Evolutionary conservation across 208 protist species (phyloP).

Genomic region (Acanthamoeba divionensis): DNA sequence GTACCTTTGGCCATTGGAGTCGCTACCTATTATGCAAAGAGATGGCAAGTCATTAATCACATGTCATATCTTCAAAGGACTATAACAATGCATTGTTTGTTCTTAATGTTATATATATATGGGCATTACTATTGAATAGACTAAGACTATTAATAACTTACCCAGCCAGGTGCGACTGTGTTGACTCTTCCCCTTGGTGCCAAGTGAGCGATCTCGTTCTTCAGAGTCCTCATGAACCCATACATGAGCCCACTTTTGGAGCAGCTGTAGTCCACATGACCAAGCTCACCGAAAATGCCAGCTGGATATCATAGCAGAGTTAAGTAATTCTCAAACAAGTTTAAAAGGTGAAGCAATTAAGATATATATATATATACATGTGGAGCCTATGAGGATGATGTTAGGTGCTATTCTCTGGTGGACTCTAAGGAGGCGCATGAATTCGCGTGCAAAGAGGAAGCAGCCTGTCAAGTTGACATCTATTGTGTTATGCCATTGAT

Average conservation of each 20-base stretch:
- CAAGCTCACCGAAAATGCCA: not conserved
- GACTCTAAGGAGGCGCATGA: not conserved
- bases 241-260: conserved; percentile 32
- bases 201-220: conserved; percentile 23
- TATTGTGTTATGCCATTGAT: conserved; percentile 3
- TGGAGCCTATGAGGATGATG: conserved; percentile 13
- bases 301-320: not conserved
- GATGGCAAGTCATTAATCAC: no score
- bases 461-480: conserved; percentile 19
- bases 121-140: no score
- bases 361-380: not conserved
- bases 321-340: no score
- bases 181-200: not conserved
- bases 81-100: no score
- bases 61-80: no score
- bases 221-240: conserved; percentile 36
- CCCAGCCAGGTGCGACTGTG: conserved; percentile 13
- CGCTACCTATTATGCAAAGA: no score
- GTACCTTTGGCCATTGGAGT: conserved; percentile 31
- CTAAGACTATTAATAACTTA: no score
- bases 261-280: conserved; percentile 1
- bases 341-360: no score
- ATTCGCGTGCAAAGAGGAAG: conserved; percentile 20
- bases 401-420: not conserved
- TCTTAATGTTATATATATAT: no score